Conservation (phyloP, 2,329 filamentous ascomycete genomes). For the Aureobasidium sp. region DNA sequence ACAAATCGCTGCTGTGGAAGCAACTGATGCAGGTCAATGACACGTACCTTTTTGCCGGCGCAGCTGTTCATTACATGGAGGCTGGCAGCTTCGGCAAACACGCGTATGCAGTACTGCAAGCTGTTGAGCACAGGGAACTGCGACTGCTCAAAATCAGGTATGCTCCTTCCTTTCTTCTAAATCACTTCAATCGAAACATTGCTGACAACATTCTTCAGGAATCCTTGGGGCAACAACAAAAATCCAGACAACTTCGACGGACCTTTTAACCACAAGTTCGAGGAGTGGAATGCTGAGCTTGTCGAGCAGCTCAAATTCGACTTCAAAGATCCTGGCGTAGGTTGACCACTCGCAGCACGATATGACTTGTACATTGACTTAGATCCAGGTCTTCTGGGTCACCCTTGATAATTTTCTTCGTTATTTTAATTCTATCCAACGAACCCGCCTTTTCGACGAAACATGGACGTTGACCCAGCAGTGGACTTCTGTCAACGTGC, state of each 20-base stretch:
- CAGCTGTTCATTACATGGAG: slow-evolving; percentile 38
- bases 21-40: slow-evolving; percentile 74
- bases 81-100: slow-evolving; percentile 50
- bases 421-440: slow-evolving; percentile 54
- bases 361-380: not conserved
- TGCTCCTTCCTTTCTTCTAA: not conserved
- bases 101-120: slow-evolving; percentile 55
- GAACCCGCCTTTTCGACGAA: slow-evolving; percentile 55
- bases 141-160: slow-evolving; percentile 35
- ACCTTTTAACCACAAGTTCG: slow-evolving; percentile 60
- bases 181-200: not conserved
- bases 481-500: slow-evolving; percentile 48
- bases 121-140: slow-evolving; percentile 35
- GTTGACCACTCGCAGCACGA: not conserved
- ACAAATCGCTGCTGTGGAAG: slow-evolving; percentile 76
- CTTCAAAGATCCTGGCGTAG: slow-evolving; percentile 67
- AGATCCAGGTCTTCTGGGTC: slow-evolving; percentile 46
- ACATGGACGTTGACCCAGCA: slow-evolving; percentile 56
- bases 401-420: slow-evolving; percentile 52
- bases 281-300: slow-evolving; percentile 78
- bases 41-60: slow-evolving; percentile 71
- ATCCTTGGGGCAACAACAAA: slow-evolving; percentile 77
- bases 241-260: slow-evolving; percentile 50
- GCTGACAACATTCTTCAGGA: slow-evolving; percentile 30
- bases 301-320: slow-evolving; percentile 64